phyloP scores from a whole-genome alignment of 73 alveolate species.

The Paramecium octaurelia region DNA sequence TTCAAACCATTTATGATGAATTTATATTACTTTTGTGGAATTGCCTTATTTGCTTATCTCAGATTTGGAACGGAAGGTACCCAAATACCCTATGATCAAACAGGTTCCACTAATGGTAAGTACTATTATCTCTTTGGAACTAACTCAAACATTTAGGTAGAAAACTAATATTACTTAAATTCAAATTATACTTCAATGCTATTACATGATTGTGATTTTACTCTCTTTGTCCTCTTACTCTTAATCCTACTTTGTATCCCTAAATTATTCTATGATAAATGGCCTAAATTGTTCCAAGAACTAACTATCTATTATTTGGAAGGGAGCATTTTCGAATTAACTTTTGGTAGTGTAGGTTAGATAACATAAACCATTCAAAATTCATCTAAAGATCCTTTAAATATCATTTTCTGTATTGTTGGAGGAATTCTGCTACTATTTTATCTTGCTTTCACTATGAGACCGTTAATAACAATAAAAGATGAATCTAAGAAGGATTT shows the following conservation, averaged over 20 bases:
- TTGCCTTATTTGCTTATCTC: neutral
- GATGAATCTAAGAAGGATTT: neutral
- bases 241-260: neutral
- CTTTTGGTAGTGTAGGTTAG: neutral
- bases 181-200: neutral
- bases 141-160: neutral
- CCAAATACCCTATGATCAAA: neutral
- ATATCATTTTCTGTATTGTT: neutral
- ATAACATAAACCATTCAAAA: neutral
- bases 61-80: slow-evolving; percentile 40
- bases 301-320: neutral
- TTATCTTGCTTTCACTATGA: neutral
- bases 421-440: neutral
- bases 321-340: slow-evolving; percentile 28
- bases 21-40: slow-evolving; percentile 10
- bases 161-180: neutral
- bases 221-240: neutral
- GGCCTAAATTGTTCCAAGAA: neutral
- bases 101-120: slow-evolving; percentile 1
- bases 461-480: neutral
- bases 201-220: slow-evolving; percentile 25
- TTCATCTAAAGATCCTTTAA: neutral
- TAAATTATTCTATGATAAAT: neutral
- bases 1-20: neutral
- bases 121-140: slow-evolving; percentile 33